Percentiles rank a stretch among this genome's conserved stretches.
Evolutionary conservation across 2,329 filamentous ascomycete genomes (phyloP).

Genomic region (Plectosphaerella plurivora): DNA sequence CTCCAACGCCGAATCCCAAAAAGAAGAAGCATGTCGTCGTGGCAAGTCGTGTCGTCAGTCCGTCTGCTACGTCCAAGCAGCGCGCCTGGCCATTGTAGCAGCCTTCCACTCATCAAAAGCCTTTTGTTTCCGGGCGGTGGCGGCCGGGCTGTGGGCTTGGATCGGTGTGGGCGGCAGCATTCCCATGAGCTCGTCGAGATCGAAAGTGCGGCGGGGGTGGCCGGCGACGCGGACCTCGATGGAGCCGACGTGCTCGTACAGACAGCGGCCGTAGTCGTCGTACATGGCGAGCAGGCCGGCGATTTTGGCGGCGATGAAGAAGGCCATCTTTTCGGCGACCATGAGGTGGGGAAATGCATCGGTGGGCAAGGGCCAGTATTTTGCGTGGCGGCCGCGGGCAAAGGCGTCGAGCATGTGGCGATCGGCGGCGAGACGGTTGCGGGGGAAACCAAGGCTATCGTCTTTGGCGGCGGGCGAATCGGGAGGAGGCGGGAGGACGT

Average conservation of each 20-base stretch:
- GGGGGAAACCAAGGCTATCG: slow-evolving; percentile 9
- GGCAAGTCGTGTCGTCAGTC: background rate
- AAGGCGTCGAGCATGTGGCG: slow-evolving; percentile 10
- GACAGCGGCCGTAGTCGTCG: slow-evolving; percentile 9
- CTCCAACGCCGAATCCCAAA: slow-evolving; percentile 4
- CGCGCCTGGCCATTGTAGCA: slow-evolving; percentile 3
- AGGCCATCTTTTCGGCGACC: slow-evolving; percentile 12
- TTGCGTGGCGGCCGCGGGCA: background rate
- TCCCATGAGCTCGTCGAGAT: slow-evolving; percentile 12
- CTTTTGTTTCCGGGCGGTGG: slow-evolving; percentile 7
- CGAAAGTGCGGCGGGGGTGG: slow-evolving; percentile 9
- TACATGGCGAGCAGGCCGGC: slow-evolving; percentile 10
- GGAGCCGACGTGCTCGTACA: slow-evolving; percentile 10
- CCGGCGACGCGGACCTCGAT: slow-evolving; percentile 13
- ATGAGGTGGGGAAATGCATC: slow-evolving; percentile 8
- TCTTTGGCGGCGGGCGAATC: slow-evolving; percentile 5
- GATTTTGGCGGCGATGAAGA: slow-evolving; percentile 12
- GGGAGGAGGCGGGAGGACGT: slow-evolving; percentile 9
- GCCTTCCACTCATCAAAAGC: slow-evolving; percentile 11
- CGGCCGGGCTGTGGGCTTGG: slow-evolving; percentile 8
- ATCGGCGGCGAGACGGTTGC: slow-evolving; percentile 2
- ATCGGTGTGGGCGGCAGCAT: slow-evolving; percentile 10
- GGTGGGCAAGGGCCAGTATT: slow-evolving; percentile 9
- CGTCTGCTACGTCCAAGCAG: slow-evolving; percentile 3
- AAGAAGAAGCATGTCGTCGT: slow-evolving; percentile 7